Percentiles rank a stretch among this genome's conserved stretches.
Conservation (phyloP, 2,329 filamentous ascomycete genomes). For the Ophiosphaerella korrae region DNA sequence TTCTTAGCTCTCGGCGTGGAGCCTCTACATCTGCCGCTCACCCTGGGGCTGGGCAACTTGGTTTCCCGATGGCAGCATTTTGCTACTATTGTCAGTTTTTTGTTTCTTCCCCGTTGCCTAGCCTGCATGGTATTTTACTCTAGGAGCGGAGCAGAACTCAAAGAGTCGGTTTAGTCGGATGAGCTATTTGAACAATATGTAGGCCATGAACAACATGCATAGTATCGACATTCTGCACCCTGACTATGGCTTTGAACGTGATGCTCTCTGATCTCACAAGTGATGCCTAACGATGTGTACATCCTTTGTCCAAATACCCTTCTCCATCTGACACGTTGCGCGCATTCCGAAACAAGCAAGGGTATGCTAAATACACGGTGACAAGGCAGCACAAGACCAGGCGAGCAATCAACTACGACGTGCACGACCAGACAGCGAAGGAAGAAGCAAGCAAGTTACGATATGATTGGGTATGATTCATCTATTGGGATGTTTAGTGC, state of each 20-base stretch:
- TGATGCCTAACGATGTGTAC: too few relatives aligned
- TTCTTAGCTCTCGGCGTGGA: conserved; percentile 25
- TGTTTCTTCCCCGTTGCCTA: not conserved
- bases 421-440: not conserved
- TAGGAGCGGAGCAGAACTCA: not conserved
- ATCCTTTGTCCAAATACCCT: not conserved
- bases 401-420: not conserved
- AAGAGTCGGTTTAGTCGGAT: too few relatives aligned
- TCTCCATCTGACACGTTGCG: conserved; percentile 19
- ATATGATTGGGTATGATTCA: conserved; percentile 19
- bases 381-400: not conserved
- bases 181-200: too few relatives aligned
- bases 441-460: not conserved
- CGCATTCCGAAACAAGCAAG: conserved; percentile 16
- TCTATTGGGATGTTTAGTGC: conserved; percentile 7
- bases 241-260: too few relatives aligned
- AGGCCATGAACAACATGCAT: too few relatives aligned
- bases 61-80: not conserved
- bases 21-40: conserved; percentile 13
- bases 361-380: not conserved
- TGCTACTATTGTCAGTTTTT: not conserved
- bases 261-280: too few relatives aligned
- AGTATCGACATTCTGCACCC: too few relatives aligned
- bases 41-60: not conserved
- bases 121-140: not conserved